phyloP scores from a whole-genome alignment of 1,284 basidiomycete species.

The Laetiporus sulphureus region DNA sequence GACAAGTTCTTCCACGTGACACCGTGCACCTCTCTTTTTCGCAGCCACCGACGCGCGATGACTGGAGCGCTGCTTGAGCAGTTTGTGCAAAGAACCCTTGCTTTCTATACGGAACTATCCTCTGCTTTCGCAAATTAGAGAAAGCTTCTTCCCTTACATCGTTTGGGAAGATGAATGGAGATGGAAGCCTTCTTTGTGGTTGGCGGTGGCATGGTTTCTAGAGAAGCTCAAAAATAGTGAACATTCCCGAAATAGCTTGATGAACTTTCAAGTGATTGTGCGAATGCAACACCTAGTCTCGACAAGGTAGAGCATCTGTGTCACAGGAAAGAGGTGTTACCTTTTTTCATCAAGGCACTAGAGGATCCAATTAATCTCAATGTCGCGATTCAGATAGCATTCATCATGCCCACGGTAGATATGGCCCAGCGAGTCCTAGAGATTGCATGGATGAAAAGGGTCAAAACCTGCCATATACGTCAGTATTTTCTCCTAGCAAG shows the following conservation, averaged over 20 bases:
- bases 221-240: constrained; percentile 21
- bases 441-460: constrained; percentile 8
- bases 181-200: constrained; percentile 16
- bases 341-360: constrained; percentile 23
- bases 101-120: no score
- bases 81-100: no score
- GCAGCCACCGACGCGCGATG: no score
- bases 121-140: no score
- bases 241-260: no score
- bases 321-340: constrained; percentile 19
- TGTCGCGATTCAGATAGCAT: constrained; percentile 22
- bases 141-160: no score
- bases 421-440: background rate
- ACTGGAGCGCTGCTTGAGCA: no score
- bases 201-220: constrained; percentile 20
- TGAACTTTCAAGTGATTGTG: no score
- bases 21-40: no score
- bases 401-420: constrained; percentile 18
- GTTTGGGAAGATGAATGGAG: constrained; percentile 19
- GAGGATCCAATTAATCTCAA: constrained; percentile 25
- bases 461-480: background rate
- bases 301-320: constrained; percentile 24
- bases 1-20: no score
- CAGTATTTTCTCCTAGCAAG: background rate
- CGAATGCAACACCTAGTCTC: constrained; percentile 10